Evolutionary conservation across 2,329 filamentous ascomycete genomes (phyloP), one percentile per base, ranked within the genome.

Genomic region (Aspergillus pseudotamarii): DNA sequence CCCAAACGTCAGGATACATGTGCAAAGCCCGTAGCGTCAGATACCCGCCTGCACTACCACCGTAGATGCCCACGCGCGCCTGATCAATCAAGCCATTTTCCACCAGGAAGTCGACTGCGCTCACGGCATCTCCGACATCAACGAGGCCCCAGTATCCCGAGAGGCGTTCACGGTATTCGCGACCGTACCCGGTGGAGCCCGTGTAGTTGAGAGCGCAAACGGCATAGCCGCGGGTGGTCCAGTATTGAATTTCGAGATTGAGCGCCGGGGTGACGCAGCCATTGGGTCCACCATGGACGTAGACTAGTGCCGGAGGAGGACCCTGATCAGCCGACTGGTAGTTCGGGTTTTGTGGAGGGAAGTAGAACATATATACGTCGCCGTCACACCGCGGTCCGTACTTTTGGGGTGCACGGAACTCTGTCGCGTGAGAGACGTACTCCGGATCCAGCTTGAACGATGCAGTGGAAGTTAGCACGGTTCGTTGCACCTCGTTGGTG

Each of bases 1-100:
- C 80, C 66, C 85, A 87, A 0, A 79, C 73, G 0, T 74, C 72
- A 0, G 85, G 81, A 57, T 83, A 80, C 41, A 77, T 77, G 26
- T 81, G 80, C 3, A 87, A 68, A 5, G 78, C 79, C 67, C 84
- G 80, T 28, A 88, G 76, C 0, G 84, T 83, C 12, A 81, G 81
- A 70, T 86, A 87, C 0, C 85, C 85, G 14, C 85, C 85, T 0
- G 85, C 83, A 59, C 83, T 85, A 6, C 76, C 76, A 2, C 85
- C 85, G 1, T 80, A 81, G 60, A 86, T 83, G 0, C 84, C 84
- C 0, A 84, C 77, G 3, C 76, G 75, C 1, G 72, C 67, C 12
- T 66, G 60, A 26, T 79, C 75, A 1, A 84, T 75, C 4, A 78
- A 71, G 0, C 78, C 76, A 0, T 75, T 69, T 0, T 67, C 63